Evolutionary conservation across 345 rosid species (phyloP), one percentile per base, ranked within the genome.

Genomic region (Eutrema japonicum): DNA sequence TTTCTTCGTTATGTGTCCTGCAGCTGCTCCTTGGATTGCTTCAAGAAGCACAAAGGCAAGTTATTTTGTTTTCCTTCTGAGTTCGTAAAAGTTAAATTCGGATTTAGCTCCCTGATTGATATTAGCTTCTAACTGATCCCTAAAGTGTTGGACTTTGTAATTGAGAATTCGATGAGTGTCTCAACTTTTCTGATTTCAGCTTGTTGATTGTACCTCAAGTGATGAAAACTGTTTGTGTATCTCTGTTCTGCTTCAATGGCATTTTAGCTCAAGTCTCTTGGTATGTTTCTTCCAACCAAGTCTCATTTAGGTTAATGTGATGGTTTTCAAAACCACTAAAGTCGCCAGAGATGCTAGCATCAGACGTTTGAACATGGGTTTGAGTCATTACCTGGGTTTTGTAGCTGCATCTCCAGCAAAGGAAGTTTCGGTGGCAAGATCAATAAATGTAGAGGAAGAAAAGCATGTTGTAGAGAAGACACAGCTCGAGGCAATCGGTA

Each of bases 1-100:
- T 48, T 67, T 14, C 69, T 32, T 68, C 9, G 16, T 54, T 46
- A 0, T 62, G 58, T 68, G 41, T 12, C 33, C 64, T 81, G 79
- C 80, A 92, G 97, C 74, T 92, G 97, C 67, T 92, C 97, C 35
- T 65, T 86, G 72, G 67, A 1, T 51, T 86, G 85, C 67, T 82
- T 82, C 75, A 83, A 83, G 81, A 70, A 22, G 26, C 86, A 85
- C 69, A 85, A 85, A 81, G 88, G 85, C 72, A 53, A 36, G 35
- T 36, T 33, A 2, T 65, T 72, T 26, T 42, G 2, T 10, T 8
- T n/a, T 13, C 29, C 49, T 13, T 63, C 26, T 59, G 27, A 49
- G 10, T 56, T 56, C 18, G 7, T 54, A 6, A 10, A 36, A 8
- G 6, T 59, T 22, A 0, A 12, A 22, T 3, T 8, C 27, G 38